Evolutionary conservation across 2,329 filamentous ascomycete genomes (phyloP).

Genomic region (Chaetomium strumarium): DNA sequence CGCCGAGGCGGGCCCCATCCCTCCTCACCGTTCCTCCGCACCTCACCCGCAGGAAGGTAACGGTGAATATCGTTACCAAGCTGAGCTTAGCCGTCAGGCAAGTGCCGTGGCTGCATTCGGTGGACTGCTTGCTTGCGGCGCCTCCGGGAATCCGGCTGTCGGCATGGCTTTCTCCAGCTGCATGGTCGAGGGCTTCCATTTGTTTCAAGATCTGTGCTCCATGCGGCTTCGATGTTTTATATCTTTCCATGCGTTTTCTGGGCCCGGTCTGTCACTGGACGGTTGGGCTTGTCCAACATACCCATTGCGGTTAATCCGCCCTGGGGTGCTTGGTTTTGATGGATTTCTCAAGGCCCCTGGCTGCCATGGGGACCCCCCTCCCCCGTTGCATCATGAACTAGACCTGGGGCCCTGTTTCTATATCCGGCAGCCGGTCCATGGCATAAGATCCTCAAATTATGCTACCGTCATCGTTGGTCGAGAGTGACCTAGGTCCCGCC

Average conservation of each 20-base stretch:
- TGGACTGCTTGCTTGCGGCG: constrained; percentile 18
- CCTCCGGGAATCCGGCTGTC: constrained; percentile 32
- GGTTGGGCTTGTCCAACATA: constrained; percentile 18
- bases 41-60: constrained; percentile 9
- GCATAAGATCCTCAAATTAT: constrained; percentile 58
- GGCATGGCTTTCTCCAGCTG: constrained; percentile 37
- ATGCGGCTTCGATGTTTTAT: constrained; percentile 35
- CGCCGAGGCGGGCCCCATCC: background rate
- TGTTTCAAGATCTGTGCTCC: constrained; percentile 41
- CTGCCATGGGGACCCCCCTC: constrained; percentile 27
- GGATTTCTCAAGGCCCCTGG: constrained; percentile 31
- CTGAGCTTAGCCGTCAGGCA: constrained; percentile 19
- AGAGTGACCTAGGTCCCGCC: constrained; percentile 38
- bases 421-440: constrained; percentile 46
- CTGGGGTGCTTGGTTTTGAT: constrained; percentile 28
- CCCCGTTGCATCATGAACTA: constrained; percentile 36
- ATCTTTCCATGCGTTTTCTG: constrained; percentile 37
- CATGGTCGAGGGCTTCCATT: constrained; percentile 33
- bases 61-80: constrained; percentile 17
- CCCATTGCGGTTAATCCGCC: constrained; percentile 30
- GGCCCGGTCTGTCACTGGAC: constrained; percentile 27
- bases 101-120: constrained; percentile 23
- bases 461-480: constrained; percentile 45
- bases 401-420: constrained; percentile 43
- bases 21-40: constrained; percentile 9